A percentile compares a stretch with the other conserved stretches of the same genome.
phyloP scores from a whole-genome alignment of 805 yeast species.

The Nakazawaea siamensis region DNA sequence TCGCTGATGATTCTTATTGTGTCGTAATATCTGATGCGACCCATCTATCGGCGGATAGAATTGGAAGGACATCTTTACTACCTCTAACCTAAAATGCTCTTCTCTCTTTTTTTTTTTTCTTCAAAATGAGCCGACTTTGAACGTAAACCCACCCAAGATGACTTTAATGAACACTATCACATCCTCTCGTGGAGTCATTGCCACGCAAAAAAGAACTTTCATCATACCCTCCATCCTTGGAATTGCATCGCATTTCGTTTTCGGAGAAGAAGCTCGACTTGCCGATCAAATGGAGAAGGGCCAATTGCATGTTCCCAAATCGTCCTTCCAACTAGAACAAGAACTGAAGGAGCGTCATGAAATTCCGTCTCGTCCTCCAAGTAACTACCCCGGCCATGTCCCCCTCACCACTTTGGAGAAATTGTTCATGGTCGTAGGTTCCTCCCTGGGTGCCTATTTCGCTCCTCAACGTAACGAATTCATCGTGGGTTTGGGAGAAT shows the following conservation, averaged over 20 bases:
- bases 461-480: constrained; percentile 73
- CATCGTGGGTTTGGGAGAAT: constrained; percentile 82
- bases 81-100: no score
- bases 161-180: no score
- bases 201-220: constrained; percentile 3
- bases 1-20: constrained; percentile 4
- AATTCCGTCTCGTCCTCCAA: constrained; percentile 29
- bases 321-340: constrained; percentile 22
- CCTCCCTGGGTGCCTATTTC: constrained; percentile 58
- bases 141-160: no score
- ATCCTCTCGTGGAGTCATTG: no score
- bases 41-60: constrained; percentile 5
- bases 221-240: constrained; percentile 9
- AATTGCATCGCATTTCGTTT: constrained; percentile 14
- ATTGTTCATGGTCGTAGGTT: constrained; percentile 52
- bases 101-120: no score
- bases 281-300: constrained; percentile 57
- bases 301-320: constrained; percentile 29
- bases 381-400: constrained; percentile 69
- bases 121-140: no score
- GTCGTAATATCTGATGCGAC: neutral
- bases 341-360: constrained; percentile 15
- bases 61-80: constrained; percentile 9
- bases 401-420: constrained; percentile 64
- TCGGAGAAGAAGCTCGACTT: constrained; percentile 37